These are phyloP conservation scores for Epichloe sibirici DNA, from an alignment of 2,329 filamentous ascomycete genomes.

Conservation along the genomic window DNA sequence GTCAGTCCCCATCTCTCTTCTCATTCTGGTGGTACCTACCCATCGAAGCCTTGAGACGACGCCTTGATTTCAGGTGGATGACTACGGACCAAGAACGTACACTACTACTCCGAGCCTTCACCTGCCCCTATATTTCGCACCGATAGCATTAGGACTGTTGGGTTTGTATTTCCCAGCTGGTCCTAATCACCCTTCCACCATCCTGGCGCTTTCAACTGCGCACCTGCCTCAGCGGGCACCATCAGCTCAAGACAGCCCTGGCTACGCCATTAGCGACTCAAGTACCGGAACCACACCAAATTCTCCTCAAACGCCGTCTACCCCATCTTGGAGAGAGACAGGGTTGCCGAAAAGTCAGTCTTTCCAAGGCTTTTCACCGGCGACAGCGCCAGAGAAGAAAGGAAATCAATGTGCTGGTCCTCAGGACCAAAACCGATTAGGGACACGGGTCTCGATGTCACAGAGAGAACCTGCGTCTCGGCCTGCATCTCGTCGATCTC, in stretches of 20 bases:
- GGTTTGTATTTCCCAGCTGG: constrained; percentile 21
- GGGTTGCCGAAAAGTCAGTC: constrained; percentile 12
- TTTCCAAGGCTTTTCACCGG: constrained; percentile 12
- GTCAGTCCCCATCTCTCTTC: not conserved
- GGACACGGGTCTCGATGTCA: constrained; percentile 53
- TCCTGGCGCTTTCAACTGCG: constrained; percentile 22
- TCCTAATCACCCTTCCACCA: constrained; percentile 16
- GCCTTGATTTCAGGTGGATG: not conserved
- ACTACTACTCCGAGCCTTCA: not conserved
- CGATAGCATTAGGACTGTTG: constrained; percentile 20
- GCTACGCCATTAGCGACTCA: constrained; percentile 20
- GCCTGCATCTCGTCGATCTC: constrained; percentile 39
- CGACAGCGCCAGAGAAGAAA: constrained; percentile 11
- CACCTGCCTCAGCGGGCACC: constrained; percentile 24
- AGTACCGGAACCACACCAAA: constrained; percentile 20
- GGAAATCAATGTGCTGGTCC: constrained; percentile 45
- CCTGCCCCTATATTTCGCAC: not conserved
- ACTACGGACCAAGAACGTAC: not conserved
- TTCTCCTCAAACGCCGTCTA: constrained; percentile 24
- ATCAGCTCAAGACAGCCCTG: constrained; percentile 18
- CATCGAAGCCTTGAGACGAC: not conserved
- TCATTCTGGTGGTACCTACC: not conserved
- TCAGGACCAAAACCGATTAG: constrained; percentile 37
- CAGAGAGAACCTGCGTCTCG: constrained; percentile 45
- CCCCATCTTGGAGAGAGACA: constrained; percentile 19